Evolutionary conservation across 176 grass and related monocot species (phyloP), one percentile per base, ranked within the genome.

Genomic region (Carex littledalei): DNA sequence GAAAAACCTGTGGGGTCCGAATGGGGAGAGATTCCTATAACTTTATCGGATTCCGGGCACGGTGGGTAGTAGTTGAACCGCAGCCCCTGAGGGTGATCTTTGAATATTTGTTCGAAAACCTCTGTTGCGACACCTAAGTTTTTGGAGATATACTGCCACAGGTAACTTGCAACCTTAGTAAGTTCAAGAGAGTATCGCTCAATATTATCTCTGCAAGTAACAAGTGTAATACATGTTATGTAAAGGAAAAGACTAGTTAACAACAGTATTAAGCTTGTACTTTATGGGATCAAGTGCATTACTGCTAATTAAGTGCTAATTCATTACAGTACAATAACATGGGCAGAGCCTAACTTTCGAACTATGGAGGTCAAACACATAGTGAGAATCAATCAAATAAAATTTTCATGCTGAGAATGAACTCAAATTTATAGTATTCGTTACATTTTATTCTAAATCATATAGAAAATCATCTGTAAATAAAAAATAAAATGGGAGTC

Each of bases 21-120:
- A 56, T 97, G 94, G 0, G 94, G 91, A 3, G 89, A 89, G 11
- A 89, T 66, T 0, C 90, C 93, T 15, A 94, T 8, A 11, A 94
- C 86, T 76, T 90, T 90, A 37, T 89, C 52, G 16, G 78, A 78
- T 3, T 89, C 63, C 10, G 2, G 18, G 58, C 93, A 94, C 31
- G 83, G 88, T 67, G 93, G 93, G 49, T 94, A 94, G 71, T 92
- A 94, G 67, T 87, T 89, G 63, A 94, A 89, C 10, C 85, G 81
- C 10, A 87, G 7, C 34, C 17, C 8, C 80, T 92, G 93, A 10
- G 81, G 53, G 0, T 32, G 67, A 58, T 84, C 62, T 49, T 67
- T 83, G 80, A 83, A 89, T 65, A 90, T 87, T 60, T 92, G 84
- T 1, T 0, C 49, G 57, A 89, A 58, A n/a, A 86, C 47, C 67